Conservation (phyloP, 2,329 filamentous ascomycete genomes). For the Cytospora piceicola region DNA sequence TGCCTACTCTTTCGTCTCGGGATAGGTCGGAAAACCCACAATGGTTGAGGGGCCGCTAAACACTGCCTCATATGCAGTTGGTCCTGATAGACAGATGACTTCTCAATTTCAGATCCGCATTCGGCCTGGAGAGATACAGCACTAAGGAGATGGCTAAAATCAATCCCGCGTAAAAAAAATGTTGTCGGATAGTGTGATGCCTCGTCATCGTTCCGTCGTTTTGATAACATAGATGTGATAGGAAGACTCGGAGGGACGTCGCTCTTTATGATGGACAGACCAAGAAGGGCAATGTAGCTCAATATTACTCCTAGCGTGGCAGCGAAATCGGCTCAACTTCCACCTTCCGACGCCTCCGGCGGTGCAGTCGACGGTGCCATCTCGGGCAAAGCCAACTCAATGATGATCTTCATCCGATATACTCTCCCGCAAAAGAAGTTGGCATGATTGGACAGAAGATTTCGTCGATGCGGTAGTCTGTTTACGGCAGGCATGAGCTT, state of each 20-base stretch:
- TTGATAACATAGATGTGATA: slow-evolving; percentile 11
- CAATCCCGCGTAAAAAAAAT: not conserved
- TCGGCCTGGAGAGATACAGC: not conserved
- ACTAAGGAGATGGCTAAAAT: not conserved
- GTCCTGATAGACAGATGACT: not conserved
- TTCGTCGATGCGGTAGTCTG: slow-evolving; percentile 17
- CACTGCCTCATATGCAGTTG: slow-evolving; percentile 26
- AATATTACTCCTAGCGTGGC: slow-evolving; percentile 12
- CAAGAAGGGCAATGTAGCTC: slow-evolving; percentile 17
- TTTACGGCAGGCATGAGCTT: slow-evolving; percentile 22
- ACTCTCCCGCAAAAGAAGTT: slow-evolving; percentile 1
- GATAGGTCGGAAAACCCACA: slow-evolving; percentile 24
- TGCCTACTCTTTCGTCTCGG: slow-evolving; percentile 27
- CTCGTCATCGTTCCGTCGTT: slow-evolving; percentile 19
- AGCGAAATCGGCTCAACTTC: slow-evolving; percentile 20
- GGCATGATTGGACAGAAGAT: not conserved
- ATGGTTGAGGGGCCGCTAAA: slow-evolving; percentile 25
- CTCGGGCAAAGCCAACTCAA: slow-evolving; percentile 12
- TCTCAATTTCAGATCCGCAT: slow-evolving; percentile 3
- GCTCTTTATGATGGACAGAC: slow-evolving; percentile 5
- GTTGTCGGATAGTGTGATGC: not conserved
- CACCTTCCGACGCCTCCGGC: slow-evolving; percentile 15
- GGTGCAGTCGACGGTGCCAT: slow-evolving; percentile 11
- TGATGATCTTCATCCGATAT: slow-evolving; percentile 3
- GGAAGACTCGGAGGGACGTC: slow-evolving; percentile 7